Evolutionary conservation across 208 protist species (phyloP), one percentile per base, ranked within the genome.

Genomic region (Leishmania arabica): DNA sequence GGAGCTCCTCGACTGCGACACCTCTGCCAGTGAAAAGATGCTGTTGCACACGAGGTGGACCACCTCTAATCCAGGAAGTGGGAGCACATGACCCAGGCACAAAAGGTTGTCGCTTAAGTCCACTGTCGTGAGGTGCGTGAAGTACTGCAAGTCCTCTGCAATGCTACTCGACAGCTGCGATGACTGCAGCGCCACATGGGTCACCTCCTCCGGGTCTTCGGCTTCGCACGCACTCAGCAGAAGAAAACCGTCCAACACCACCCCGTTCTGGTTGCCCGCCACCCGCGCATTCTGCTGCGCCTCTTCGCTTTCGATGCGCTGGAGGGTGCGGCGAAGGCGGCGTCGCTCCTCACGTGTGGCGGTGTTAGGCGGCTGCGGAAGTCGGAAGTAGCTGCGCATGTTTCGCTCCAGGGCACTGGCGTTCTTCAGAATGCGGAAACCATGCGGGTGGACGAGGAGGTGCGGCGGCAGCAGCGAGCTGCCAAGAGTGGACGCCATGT

Each of bases 91-190:
- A n/a, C 90, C 89, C 24, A 98, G 77, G 34, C 76, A 60, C 45
- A 96, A 83, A 42, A 81, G 69, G 73, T 98, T 98, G 85, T 97
- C 95, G 79, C 92, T 96, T 51, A 97, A 83, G 80, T 98, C 93
- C 13, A 98, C 88, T 75, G 92, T 94, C 13, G 65, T 86, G 7
- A 98, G 79, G 70, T 86, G 81, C 9, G 79, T 80, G 80, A 98
- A 98, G 82, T 92, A 95, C 19, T 69, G 60, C 77, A 98, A 77
- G 78, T 98, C 95, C 54, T 96, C 95, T 8, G 81, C 69, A 51
- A 96, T 88, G 74, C 90, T 88, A 80, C 85, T 85, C 51, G 89
- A 78, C 21, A 98, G 82, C 40, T 93, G 85, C 0, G 90, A 95
- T 7, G 79, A 82, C 72, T 97, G 91, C 47, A 98, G 79, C 40